phyloP scores from a whole-genome alignment of 1,284 basidiomycete species.

The Boletus sp. region DNA sequence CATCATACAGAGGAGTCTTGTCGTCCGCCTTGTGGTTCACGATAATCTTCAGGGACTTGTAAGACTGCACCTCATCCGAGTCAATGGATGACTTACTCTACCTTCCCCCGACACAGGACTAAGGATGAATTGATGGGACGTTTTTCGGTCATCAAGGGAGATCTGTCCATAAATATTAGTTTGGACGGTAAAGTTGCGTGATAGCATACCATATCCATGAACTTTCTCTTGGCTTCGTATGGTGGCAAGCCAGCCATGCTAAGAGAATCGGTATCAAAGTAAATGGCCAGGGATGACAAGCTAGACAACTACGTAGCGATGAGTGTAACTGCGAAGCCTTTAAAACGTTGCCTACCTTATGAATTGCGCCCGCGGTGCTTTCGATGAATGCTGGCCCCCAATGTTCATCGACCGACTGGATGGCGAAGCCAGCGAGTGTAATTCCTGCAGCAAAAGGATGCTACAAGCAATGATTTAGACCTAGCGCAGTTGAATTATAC shows the following conservation, averaged over 20 bases:
- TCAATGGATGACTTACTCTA: conserved; percentile 47
- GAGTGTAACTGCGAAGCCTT: conserved; percentile 5
- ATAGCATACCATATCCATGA: conserved; percentile 66
- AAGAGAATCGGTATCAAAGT: conserved; percentile 92
- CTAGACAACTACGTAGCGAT: conserved; percentile 64
- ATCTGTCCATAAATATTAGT: conserved; percentile 49
- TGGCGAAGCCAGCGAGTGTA: conserved; percentile 90
- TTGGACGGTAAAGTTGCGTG: background rate
- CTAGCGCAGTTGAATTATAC: background rate
- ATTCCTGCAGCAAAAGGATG: conserved; percentile 94
- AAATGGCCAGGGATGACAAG: conserved; percentile 84
- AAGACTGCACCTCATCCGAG: background rate
- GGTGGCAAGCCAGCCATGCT: conserved; percentile 74
- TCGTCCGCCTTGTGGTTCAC: conserved; percentile 79
- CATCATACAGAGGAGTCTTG: conserved; percentile 81
- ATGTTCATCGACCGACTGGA: conserved; percentile 86
- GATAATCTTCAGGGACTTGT: conserved; percentile 54
- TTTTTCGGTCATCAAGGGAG: conserved; percentile 49
- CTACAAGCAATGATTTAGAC: conserved; percentile 35
- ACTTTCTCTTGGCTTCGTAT: conserved; percentile 71
- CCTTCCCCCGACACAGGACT: conserved; percentile 97
- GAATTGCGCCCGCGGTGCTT: conserved; percentile 83
- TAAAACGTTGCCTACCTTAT: conserved; percentile 59
- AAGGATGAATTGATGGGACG: conserved; percentile 89
- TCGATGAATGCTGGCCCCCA: conserved; percentile 97